A percentile compares a stretch with the other conserved stretches of the same genome.
phyloP scores from a whole-genome alignment of 2,329 filamentous ascomycete genomes.

The Zymoseptoria tritici region DNA sequence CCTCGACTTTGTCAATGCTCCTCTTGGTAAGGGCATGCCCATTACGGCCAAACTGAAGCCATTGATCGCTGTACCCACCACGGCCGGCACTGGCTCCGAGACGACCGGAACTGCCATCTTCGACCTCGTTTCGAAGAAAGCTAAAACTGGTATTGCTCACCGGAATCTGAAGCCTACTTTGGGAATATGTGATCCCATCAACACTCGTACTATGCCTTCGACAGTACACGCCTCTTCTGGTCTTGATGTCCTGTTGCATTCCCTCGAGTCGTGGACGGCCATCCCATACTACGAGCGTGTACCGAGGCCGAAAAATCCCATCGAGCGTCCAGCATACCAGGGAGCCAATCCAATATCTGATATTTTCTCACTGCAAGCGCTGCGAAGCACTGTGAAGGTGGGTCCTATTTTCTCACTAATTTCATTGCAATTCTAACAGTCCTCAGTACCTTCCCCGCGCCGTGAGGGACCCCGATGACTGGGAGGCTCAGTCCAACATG shows the following conservation, averaged over 20 bases:
- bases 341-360: conserved; percentile 97
- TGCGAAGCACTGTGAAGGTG: conserved; percentile 68
- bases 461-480: conserved; percentile 79
- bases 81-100: conserved; percentile 81
- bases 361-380: conserved; percentile 85
- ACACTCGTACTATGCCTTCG: conserved; percentile 91
- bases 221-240: conserved; percentile 89
- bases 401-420: not conserved
- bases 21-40: conserved; percentile 74
- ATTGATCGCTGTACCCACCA: conserved; percentile 76
- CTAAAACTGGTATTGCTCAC: conserved; percentile 94
- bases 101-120: conserved; percentile 98
- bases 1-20: conserved; percentile 95
- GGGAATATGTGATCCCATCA: conserved; percentile 77
- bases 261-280: conserved; percentile 93
- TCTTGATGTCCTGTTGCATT: conserved; percentile 90
- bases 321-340: conserved; percentile 88
- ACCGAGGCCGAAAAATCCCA: conserved; percentile 79
- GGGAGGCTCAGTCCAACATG: conserved; percentile 93
- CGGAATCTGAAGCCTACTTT: conserved; percentile 91
- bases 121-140: conserved; percentile 78
- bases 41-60: conserved; percentile 65
- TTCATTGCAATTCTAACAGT: not conserved
- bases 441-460: conserved; percentile 71
- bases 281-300: conserved; percentile 85